A percentile compares a stretch with the other conserved stretches of the same genome.
phyloP scores from a whole-genome alignment of 805 yeast genomes.

The Alloascoidea africana region DNA sequence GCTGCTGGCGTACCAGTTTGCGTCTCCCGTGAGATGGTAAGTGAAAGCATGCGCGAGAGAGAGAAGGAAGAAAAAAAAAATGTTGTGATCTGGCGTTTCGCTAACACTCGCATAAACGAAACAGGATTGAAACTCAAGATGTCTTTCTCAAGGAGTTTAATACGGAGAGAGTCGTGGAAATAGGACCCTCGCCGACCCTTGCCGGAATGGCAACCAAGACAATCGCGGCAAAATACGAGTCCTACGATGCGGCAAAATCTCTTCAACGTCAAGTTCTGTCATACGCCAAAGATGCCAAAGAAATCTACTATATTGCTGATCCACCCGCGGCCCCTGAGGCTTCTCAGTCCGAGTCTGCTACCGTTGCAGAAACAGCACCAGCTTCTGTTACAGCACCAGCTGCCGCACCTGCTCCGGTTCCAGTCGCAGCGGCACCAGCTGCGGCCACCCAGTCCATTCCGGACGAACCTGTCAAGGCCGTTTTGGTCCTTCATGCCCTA shows the following conservation, averaged over 20 bases:
- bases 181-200: conserved; percentile 97
- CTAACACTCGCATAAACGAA: not conserved
- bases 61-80: conserved; percentile 5
- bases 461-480: conserved; percentile 83
- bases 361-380: conserved; percentile 38
- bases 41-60: conserved; percentile 7
- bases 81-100: not conserved
- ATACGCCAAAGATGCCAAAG: conserved; percentile 91
- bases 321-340: conserved; percentile 15
- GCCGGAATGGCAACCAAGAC: conserved; percentile 99
- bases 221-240: conserved; percentile 86
- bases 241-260: conserved; percentile 93
- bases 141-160: conserved; percentile 87
- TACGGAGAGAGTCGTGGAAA: conserved; percentile 94
- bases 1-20: conserved; percentile 95
- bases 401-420: conserved; percentile 40
- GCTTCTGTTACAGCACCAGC: conserved; percentile 43
- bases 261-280: conserved; percentile 89
- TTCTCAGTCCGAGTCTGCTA: conserved; percentile 20
- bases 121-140: conserved; percentile 88
- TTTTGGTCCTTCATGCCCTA: conserved; percentile 67
- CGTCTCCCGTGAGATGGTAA: conserved; percentile 96
- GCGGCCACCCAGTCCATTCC: conserved; percentile 77
- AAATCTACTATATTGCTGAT: conserved; percentile 69
- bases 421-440: conserved; percentile 48